A percentile compares a stretch with the other conserved stretches of the same genome.
These are phyloP conservation scores for Macrotyloma uniflorum DNA, from an alignment of 306 rosid genomes.

Conservation along the genomic window DNA sequence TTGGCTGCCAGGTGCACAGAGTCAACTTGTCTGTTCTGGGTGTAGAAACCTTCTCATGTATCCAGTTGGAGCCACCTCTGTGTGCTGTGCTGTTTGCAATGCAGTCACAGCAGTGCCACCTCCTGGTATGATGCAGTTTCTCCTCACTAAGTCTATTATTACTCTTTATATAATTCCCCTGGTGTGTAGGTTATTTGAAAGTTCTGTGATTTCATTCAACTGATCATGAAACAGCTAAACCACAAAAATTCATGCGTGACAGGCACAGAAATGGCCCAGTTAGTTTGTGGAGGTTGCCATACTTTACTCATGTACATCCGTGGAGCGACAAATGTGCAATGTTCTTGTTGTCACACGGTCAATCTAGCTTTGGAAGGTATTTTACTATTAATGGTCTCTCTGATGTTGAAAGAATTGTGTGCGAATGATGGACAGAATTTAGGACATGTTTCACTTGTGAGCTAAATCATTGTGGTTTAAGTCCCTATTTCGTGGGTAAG, in stretches of 20 bases:
- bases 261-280: slow-evolving; percentile 99
- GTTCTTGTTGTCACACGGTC: slow-evolving; percentile 98
- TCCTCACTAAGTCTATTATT: background rate
- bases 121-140: slow-evolving; percentile 63
- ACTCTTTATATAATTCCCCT: background rate
- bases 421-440: background rate
- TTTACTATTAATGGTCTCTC: slow-evolving; percentile 12
- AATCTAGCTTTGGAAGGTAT: slow-evolving; percentile 97
- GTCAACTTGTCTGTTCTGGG: slow-evolving; percentile 99
- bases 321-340: slow-evolving; percentile 94
- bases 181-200: background rate
- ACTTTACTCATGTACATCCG: slow-evolving; percentile 97
- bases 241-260: slow-evolving; percentile 21
- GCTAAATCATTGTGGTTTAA: slow-evolving; percentile 22
- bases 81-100: slow-evolving; percentile 99
- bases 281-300: slow-evolving; percentile 97
- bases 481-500: slow-evolving; percentile 30
- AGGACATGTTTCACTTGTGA: slow-evolving; percentile 27
- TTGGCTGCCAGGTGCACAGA: slow-evolving; percentile 67
- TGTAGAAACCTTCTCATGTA: slow-evolving; percentile 87
- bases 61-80: slow-evolving; percentile 96
- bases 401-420: background rate
- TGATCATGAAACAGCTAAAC: slow-evolving; percentile 21
- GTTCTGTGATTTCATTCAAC: background rate
- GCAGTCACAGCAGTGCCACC: slow-evolving; percentile 97